A percentile compares a stretch with the other conserved stretches of the same genome.
These are phyloP conservation scores for Delphinella strobiligena DNA, from an alignment of 2,329 filamentous ascomycete species.

Conservation along the genomic window DNA sequence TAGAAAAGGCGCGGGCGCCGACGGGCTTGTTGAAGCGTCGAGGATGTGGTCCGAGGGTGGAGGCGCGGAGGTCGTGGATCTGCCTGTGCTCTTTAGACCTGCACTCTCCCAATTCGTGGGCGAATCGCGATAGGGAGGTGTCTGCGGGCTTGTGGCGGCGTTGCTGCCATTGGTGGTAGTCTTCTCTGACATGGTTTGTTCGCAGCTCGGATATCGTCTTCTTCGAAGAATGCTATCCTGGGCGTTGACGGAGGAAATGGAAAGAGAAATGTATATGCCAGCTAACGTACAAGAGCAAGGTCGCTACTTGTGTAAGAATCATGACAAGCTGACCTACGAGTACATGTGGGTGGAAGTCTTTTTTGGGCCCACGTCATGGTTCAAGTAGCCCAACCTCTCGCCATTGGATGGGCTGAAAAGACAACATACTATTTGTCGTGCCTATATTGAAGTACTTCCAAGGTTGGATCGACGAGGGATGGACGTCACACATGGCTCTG, in stretches of 20 bases:
- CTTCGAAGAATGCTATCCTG: background rate
- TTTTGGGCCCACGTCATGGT: background rate
- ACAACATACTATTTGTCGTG: background rate
- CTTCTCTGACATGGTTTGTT: background rate
- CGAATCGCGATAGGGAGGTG: background rate
- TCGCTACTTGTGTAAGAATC: no score
- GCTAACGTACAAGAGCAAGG: background rate
- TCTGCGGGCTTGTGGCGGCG: background rate
- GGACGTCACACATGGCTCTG: background rate
- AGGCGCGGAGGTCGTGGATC: no score
- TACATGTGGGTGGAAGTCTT: no score
- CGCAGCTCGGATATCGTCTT: background rate
- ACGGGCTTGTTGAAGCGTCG: slow-evolving; percentile 4
- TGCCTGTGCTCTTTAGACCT: no score
- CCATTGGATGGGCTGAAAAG: background rate
- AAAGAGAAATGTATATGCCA: background rate
- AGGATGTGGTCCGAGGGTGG: background rate
- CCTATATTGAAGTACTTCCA: background rate
- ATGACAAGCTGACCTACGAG: no score
- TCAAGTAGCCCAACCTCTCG: background rate
- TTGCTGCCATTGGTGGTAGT: background rate
- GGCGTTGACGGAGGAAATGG: background rate
- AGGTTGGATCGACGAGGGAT: background rate
- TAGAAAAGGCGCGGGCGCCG: slow-evolving; percentile 1
- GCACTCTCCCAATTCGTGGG: background rate